Evolutionary conservation across 352 stramenopile species (phyloP).

Genomic region (Phytophthora ramorum): DNA sequence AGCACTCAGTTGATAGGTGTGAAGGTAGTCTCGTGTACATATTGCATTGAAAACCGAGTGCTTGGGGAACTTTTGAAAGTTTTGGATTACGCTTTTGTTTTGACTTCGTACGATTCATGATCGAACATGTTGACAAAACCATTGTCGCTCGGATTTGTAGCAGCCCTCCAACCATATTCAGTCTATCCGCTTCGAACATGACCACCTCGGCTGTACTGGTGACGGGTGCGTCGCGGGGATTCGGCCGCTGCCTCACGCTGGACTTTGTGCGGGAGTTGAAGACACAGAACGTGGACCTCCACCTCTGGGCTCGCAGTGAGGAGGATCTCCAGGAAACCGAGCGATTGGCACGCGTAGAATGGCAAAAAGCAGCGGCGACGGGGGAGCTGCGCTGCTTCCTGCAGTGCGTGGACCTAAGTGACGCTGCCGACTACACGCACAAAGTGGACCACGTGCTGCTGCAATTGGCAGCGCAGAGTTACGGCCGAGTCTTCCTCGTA

Average conservation of each 20-base stretch:
- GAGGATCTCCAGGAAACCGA: slow-evolving; percentile 66
- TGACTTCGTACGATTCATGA: too few relatives aligned
- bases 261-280: slow-evolving; percentile 63
- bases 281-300: slow-evolving; percentile 52
- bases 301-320: slow-evolving; percentile 64
- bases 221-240: slow-evolving; percentile 87
- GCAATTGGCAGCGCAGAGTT: slow-evolving; percentile 42
- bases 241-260: slow-evolving; percentile 78
- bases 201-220: slow-evolving; percentile 57
- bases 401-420: slow-evolving; percentile 54
- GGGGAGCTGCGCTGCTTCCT: slow-evolving; percentile 43
- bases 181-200: background rate
- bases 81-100: too few relatives aligned
- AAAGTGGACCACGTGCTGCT: slow-evolving; percentile 51
- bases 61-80: too few relatives aligned
- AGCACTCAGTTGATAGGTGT: background rate
- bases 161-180: too few relatives aligned
- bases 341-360: slow-evolving; percentile 41
- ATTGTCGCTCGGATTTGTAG: too few relatives aligned
- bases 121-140: too few relatives aligned
- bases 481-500: slow-evolving; percentile 65
- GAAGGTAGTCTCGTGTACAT: background rate
- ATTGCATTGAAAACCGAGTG: background rate
- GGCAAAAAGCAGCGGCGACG: slow-evolving; percentile 14
- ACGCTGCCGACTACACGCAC: slow-evolving; percentile 48